phyloP scores from a whole-genome alignment of 106 monocot species.

The Amphibolis antarctica region DNA sequence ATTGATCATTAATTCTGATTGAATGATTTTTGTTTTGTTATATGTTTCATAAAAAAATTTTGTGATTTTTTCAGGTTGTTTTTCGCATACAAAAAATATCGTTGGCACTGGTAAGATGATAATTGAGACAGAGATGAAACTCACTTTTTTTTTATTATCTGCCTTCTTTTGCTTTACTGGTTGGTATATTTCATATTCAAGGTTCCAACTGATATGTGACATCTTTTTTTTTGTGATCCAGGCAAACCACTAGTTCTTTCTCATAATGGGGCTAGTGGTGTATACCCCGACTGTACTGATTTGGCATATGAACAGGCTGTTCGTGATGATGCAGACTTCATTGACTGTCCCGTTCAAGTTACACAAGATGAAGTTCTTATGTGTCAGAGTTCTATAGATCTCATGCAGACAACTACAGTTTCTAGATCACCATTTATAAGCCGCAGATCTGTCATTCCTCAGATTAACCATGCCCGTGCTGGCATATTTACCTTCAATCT shows the following conservation, averaged over 20 bases:
- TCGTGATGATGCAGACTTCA: conserved; percentile 61
- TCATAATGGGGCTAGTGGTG: conserved; percentile 74
- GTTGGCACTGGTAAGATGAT: conserved; percentile 19
- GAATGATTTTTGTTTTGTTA: no score
- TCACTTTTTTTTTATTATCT: no score
- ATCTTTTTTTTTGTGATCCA: conserved; percentile 2
- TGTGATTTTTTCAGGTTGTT: conserved; percentile 36
- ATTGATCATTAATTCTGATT: no score
- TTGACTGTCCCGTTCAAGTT: conserved; percentile 84
- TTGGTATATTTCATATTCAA: background rate
- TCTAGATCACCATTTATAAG: conserved; percentile 21
- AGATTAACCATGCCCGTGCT: conserved; percentile 22
- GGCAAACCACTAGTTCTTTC: conserved; percentile 48
- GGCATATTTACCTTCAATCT: conserved; percentile 83
- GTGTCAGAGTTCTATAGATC: conserved; percentile 72
- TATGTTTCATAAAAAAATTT: no score
- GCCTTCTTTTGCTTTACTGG: background rate
- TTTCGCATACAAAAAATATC: conserved; percentile 24
- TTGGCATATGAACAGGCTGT: conserved; percentile 74
- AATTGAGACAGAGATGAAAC: no score
- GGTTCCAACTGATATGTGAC: background rate
- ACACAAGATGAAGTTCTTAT: conserved; percentile 57
- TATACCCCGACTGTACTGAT: conserved; percentile 78
- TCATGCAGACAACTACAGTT: conserved; percentile 47
- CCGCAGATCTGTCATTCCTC: conserved; percentile 20